Conservation (phyloP, 139 green algal species). For the Chlorella sp. region DNA sequence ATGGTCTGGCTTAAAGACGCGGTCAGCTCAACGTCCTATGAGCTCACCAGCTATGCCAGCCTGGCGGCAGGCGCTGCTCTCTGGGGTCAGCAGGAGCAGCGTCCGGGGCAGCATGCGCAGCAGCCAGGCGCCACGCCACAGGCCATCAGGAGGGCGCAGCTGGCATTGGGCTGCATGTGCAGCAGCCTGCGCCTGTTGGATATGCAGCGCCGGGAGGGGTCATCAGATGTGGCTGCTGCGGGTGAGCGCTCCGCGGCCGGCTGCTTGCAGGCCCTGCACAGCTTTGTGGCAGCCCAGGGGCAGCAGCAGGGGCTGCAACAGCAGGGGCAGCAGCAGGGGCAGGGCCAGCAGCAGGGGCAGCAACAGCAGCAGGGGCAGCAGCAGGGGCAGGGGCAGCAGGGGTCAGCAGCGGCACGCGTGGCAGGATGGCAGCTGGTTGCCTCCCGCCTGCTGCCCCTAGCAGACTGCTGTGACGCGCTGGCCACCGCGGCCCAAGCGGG, state of each 20-base stretch:
- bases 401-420: not conserved
- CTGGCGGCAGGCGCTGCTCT: not conserved
- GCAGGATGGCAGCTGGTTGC: not conserved
- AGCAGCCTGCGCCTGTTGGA: not conserved
- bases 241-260: not conserved
- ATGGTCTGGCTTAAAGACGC: not conserved
- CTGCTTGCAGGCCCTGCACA: not conserved
- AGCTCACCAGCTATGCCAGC: constrained; percentile 3
- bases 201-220: not conserved
- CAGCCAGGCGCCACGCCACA: not conserved
- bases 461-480: not conserved
- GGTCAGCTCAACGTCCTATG: not conserved
- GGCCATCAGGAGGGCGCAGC: not conserved
- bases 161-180: constrained; percentile 1
- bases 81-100: constrained; percentile 6
- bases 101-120: not conserved
- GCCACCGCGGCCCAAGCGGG: not conserved
- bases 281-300: constrained; percentile 7
- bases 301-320: not conserved
- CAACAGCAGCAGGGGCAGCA: not conserved
- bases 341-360: not conserved
- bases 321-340: not conserved
- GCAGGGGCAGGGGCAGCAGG: not conserved
- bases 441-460: not conserved
- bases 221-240: too few species aligned